phyloP scores from a whole-genome alignment of 225 moss, liverwort and hornwort genomes.

The Pseudisothecium myosuroides region DNA sequence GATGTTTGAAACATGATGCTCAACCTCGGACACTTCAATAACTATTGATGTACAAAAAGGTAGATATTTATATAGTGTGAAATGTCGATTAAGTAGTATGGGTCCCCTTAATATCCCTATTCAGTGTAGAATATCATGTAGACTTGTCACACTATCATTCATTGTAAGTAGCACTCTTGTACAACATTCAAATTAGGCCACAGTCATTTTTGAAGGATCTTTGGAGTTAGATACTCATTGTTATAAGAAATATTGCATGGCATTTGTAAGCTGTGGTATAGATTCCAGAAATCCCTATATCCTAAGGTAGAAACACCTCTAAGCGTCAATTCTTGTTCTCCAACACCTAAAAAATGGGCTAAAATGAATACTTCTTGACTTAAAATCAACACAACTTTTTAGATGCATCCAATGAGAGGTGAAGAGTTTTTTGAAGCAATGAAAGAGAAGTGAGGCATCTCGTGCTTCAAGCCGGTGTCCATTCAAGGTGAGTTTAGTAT shows the following conservation, averaged over 20 bases:
- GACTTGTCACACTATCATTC: neutral
- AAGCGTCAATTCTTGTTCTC: fast-evolving
- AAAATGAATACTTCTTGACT: neutral
- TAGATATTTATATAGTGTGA: too few species aligned
- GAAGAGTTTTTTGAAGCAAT: neutral
- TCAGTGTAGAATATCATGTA: neutral
- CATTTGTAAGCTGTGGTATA: fast-evolving
- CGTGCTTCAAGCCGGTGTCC: neutral
- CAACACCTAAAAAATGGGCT: neutral
- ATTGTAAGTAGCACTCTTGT: neutral
- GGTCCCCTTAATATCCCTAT: too few species aligned
- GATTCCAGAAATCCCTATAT: fast-evolving
- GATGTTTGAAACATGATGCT: too few species aligned
- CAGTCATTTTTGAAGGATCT: neutral
- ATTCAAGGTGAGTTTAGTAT: neutral
- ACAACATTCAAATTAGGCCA: neutral
- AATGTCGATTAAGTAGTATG: too few species aligned
- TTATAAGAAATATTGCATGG: fast-evolving
- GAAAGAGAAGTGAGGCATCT: neutral
- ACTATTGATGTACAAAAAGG: too few species aligned
- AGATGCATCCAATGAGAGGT: neutral
- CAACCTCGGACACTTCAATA: too few species aligned
- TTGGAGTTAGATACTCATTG: neutral
- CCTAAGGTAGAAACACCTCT: neutral
- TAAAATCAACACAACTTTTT: neutral